These are phyloP conservation scores for Coemansia sp. DNA, from an alignment of 192 early-diverging fungal species.

Conservation along the genomic window DNA sequence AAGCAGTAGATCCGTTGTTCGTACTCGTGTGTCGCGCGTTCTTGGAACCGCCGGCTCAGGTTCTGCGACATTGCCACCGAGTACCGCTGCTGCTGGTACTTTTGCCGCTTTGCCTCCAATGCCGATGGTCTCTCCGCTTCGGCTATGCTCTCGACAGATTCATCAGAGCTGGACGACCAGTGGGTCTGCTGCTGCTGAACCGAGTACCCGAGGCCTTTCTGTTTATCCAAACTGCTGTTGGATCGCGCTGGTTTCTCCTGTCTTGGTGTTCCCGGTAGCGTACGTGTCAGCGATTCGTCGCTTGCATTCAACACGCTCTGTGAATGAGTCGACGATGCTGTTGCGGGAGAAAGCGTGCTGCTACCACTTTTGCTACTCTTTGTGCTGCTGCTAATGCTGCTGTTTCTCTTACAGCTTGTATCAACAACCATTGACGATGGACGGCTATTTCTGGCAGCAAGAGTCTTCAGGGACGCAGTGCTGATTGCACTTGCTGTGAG, in stretches of 20 bases:
- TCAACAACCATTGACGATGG: slow-evolving; percentile 14
- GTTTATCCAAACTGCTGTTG: background rate
- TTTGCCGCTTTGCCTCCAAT: background rate
- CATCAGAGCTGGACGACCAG: background rate
- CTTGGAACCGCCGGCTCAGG: slow-evolving; percentile 45
- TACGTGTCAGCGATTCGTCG: slow-evolving; percentile 21
- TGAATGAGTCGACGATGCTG: slow-evolving; percentile 1
- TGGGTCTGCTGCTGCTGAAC: slow-evolving; percentile 1
- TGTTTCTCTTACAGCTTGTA: slow-evolving; percentile 3
- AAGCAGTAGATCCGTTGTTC: slow-evolving; percentile 54
- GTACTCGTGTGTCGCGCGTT: slow-evolving; percentile 38
- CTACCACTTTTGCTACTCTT: background rate
- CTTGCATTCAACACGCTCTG: slow-evolving; percentile 28
- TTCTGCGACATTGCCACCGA: slow-evolving; percentile 50
- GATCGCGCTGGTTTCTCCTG: slow-evolving; percentile 3
- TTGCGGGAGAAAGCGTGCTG: slow-evolving; percentile 10
- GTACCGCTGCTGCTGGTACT: slow-evolving; percentile 21
- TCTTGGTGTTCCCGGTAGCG: background rate
- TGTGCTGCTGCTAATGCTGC: background rate
- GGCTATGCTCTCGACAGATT: background rate
- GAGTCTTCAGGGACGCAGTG: slow-evolving; percentile 20
- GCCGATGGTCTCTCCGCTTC: background rate
- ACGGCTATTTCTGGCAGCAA: slow-evolving; percentile 12
- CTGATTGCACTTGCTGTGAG: slow-evolving; percentile 7
- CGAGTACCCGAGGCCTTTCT: background rate